Base-by-base conservation (phyloP, 2,329 filamentous ascomycete genomes). In the Microsporum audouinii region DNA sequence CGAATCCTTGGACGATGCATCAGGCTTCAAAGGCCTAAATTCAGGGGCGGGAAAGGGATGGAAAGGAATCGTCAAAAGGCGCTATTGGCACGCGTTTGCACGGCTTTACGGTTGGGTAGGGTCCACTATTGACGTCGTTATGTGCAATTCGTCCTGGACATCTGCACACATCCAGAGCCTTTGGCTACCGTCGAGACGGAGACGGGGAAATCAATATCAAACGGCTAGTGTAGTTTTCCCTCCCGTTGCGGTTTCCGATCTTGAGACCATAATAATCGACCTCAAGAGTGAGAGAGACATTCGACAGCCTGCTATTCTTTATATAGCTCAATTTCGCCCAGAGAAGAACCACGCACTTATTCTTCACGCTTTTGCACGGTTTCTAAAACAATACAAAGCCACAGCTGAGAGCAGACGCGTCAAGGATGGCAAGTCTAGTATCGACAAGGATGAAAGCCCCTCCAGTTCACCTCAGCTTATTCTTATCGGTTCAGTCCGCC, bases 61-160 rank as follows among this genome's bases (percentile, higher is more conserved):
- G 33, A 85, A 83, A 63, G 92, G 92, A 8, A 71, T 74, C 4
- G 79, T 79, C 57, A 99, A 99, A 78, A 85, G 82, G 67, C 72
- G 80, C 14, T 99, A 99, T 77, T 99, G 94, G 94, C 79, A 85
- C 65, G 70, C 87, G 0, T 99, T 99, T 70, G 91, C 94, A 0
- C 77, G 79, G 51, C 73, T 95, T 1, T 99, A 99, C 76, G 86
- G 87, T 53, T 85, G 83, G 76, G 87, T 95, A 51, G 94, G 94
- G 27, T 83, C 87, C 27, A 86, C 87, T 14, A 84, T 96, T 51
- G 91, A 99, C 70, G 84, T 96, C 0, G 92, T 97, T 66, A 96
- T 97, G 89, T 96, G 94, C 62, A 99, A 99, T 75, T 96, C 90
- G 3, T 89, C 83, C 62, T 99, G 94, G 94, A 99, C 94, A 0